These are phyloP conservation scores for Rhizopogon parksii DNA, from an alignment of 1,284 basidiomycete species.

Conservation along the genomic window DNA sequence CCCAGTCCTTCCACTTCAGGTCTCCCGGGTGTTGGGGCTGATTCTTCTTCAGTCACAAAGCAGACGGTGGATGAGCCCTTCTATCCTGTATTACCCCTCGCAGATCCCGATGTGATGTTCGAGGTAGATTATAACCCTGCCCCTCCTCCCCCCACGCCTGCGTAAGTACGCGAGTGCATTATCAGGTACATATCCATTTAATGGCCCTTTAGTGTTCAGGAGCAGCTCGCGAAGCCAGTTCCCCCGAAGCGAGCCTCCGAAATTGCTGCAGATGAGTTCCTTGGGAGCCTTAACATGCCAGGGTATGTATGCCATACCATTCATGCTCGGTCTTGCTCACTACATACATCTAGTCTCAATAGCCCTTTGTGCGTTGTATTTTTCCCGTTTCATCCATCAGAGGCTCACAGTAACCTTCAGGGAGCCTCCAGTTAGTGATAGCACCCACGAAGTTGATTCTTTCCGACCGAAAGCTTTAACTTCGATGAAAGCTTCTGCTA, in stretches of 20 bases:
- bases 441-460: neutral
- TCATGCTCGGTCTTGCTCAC: neutral
- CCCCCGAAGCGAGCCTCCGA: slow-evolving; percentile 17
- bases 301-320: slow-evolving; percentile 13
- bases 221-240: slow-evolving; percentile 6
- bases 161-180: neutral
- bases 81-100: neutral
- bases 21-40: neutral
- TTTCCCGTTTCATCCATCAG: neutral
- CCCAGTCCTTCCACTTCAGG: neutral
- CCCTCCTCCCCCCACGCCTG: neutral
- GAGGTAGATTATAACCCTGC: neutral
- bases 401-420: slow-evolving; percentile 9
- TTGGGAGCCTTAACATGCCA: slow-evolving; percentile 21
- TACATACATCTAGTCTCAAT: slow-evolving; percentile 14
- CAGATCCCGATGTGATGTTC: neutral
- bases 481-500: slow-evolving; percentile 13
- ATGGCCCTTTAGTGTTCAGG: neutral
- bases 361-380: slow-evolving; percentile 18
- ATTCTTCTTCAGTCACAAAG: neutral
- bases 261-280: slow-evolving; percentile 18
- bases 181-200: slow-evolving; percentile 5
- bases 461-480: slow-evolving; percentile 3
- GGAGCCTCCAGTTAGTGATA: slow-evolving; percentile 7
- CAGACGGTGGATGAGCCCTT: neutral